These are phyloP conservation scores for Saccharomyces hybrid DNA, from an alignment of 1,139 yeast species.

Conservation along the genomic window DNA sequence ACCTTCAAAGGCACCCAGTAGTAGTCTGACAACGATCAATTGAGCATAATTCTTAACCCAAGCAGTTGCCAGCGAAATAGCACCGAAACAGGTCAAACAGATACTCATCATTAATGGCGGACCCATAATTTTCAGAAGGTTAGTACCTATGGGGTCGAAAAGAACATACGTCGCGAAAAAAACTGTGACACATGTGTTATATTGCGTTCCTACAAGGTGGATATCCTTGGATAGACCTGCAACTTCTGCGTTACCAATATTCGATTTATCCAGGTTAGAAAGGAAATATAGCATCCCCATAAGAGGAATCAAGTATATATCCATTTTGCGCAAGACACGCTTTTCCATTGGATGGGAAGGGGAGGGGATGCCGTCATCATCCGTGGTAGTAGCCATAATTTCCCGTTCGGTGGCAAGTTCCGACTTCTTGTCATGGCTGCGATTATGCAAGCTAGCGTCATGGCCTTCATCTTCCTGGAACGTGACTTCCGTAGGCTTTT, in stretches of 20 bases:
- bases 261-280: slow-evolving; percentile 51
- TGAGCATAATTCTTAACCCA: slow-evolving; percentile 41
- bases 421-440: slow-evolving; percentile 9
- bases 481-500: not conserved
- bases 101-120: slow-evolving; percentile 29
- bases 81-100: slow-evolving; percentile 42
- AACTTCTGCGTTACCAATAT: slow-evolving; percentile 53
- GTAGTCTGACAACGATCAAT: slow-evolving; percentile 39
- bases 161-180: slow-evolving; percentile 50
- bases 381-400: slow-evolving; percentile 21
- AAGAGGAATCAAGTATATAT: slow-evolving; percentile 46
- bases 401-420: slow-evolving; percentile 15
- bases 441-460: not conserved
- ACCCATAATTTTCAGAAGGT: slow-evolving; percentile 32
- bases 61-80: slow-evolving; percentile 42
- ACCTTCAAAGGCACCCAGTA: slow-evolving; percentile 49
- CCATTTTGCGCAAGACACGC: slow-evolving; percentile 42
- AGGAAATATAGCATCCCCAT: slow-evolving; percentile 46
- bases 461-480: slow-evolving; percentile 1
- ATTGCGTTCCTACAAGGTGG: slow-evolving; percentile 41
- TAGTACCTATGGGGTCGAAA: slow-evolving; percentile 50
- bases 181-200: slow-evolving; percentile 47
- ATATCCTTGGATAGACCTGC: slow-evolving; percentile 50
- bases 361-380: slow-evolving; percentile 25
- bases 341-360: slow-evolving; percentile 33